phyloP scores from a whole-genome alignment of 331 rosid species.

The Cydonia oblonga region DNA sequence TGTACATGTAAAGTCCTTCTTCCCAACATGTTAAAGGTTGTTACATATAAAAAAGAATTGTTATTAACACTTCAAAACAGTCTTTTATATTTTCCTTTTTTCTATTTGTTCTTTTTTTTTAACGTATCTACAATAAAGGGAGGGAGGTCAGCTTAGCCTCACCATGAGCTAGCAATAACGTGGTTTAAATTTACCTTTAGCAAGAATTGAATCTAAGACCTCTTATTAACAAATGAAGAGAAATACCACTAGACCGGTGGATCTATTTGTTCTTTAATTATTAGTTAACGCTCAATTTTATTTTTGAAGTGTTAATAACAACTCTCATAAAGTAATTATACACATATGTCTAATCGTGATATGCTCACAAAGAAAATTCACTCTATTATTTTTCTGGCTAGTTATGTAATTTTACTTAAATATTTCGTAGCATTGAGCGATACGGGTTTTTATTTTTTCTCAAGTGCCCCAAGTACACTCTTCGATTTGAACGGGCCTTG shows the following conservation, averaged over 20 bases:
- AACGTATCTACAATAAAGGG: too few relatives aligned
- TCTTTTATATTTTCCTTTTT: too few relatives aligned
- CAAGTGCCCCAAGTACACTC: not conserved
- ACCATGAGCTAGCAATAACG: rapidly evolving
- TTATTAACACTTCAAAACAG: too few relatives aligned
- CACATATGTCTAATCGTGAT: not conserved
- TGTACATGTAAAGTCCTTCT: too few relatives aligned
- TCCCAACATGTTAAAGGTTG: not conserved
- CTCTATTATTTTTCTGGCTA: not conserved
- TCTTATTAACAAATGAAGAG: rapidly evolving
- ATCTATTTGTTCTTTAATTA: too few relatives aligned
- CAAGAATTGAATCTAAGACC: rapidly evolving
- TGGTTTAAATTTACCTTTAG: rapidly evolving
- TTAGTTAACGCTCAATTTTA: too few relatives aligned
- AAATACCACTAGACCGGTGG: rapidly evolving
- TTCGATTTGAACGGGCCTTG: not conserved
- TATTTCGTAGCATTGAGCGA: not conserved
- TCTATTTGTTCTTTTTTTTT: too few relatives aligned
- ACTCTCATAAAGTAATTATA: too few relatives aligned
- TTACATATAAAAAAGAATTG: too few relatives aligned
- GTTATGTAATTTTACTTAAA: not conserved
- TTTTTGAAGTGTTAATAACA: too few relatives aligned
- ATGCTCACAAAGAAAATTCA: not conserved
- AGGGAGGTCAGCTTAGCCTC: too few relatives aligned
- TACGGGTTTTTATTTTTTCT: too few relatives aligned